Conservation (phyloP, 352 stramenopile genomes). For the Phytophthora chlamydospora region DNA sequence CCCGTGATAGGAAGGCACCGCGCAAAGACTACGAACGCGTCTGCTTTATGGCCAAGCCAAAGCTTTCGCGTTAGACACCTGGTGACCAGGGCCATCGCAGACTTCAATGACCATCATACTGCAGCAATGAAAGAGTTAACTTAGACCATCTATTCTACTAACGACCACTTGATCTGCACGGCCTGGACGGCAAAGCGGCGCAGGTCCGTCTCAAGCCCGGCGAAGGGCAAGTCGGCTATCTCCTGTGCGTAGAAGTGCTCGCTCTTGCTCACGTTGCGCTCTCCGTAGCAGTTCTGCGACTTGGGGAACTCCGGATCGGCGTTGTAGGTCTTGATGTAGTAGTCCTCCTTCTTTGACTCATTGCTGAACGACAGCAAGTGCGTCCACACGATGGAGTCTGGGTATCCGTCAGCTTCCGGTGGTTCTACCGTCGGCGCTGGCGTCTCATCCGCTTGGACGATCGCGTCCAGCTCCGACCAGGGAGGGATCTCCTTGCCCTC, state of each 20-base stretch:
- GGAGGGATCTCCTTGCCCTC: constrained; percentile 32
- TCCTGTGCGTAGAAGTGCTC: constrained; percentile 33
- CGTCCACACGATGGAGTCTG: constrained; percentile 71
- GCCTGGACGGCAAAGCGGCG: constrained; percentile 36
- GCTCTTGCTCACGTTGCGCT: constrained; percentile 39
- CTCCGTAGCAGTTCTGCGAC: constrained; percentile 71
- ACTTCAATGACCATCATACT: too few relatives aligned
- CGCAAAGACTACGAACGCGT: constrained; percentile 4
- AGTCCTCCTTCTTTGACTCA: constrained; percentile 39
- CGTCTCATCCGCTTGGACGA: constrained; percentile 26
- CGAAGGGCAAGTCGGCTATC: constrained; percentile 26
- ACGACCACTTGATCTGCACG: constrained; percentile 27
- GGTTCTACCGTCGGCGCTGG: constrained; percentile 31
- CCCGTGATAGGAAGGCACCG: constrained; percentile 27
- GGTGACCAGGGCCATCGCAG: too few relatives aligned
- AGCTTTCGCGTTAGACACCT: too few relatives aligned
- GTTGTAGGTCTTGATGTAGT: constrained; percentile 63
- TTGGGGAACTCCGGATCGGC: constrained; percentile 46
- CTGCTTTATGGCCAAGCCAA: too few relatives aligned
- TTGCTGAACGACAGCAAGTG: constrained; percentile 70
- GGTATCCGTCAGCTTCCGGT: constrained; percentile 37
- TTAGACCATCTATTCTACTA: constrained; percentile 16
- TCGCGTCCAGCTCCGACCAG: constrained; percentile 26
- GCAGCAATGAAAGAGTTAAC: too few relatives aligned
- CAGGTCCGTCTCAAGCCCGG: constrained; percentile 29